A percentile compares a stretch with the other conserved stretches of the same genome.
These are phyloP conservation scores for Phaeophleospora eucalypticola DNA, from an alignment of 2,329 filamentous ascomycete species.

Conservation along the genomic window DNA sequence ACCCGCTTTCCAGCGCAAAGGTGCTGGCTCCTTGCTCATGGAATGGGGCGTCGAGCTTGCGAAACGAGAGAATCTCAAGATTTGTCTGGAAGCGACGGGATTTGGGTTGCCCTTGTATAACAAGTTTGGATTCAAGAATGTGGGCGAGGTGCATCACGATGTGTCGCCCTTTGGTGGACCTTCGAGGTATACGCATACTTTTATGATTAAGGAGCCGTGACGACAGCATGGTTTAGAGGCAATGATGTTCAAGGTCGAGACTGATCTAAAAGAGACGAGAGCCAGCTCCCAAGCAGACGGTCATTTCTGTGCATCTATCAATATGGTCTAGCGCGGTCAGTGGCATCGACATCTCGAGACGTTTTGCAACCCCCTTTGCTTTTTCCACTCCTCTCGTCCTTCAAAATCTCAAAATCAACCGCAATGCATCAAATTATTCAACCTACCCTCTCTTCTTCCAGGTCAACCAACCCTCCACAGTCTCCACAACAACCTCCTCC, in stretches of 20 bases:
- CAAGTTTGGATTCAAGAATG: not conserved
- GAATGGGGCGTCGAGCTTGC: slow-evolving; percentile 2
- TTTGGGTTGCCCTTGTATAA: slow-evolving; percentile 1
- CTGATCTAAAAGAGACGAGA: too few relatives aligned
- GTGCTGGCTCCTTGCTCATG: not conserved
- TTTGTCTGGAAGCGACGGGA: slow-evolving; percentile 1
- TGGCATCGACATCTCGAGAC: too few relatives aligned
- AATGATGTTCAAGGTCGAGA: too few relatives aligned
- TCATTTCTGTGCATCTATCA: too few relatives aligned
- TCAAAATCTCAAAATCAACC: too few relatives aligned
- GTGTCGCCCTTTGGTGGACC: slow-evolving; percentile 1
- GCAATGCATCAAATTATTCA: too few relatives aligned
- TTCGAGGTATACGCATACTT: not conserved
- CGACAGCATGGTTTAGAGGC: too few relatives aligned
- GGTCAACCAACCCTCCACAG: slow-evolving; percentile 14
- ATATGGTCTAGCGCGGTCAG: too few relatives aligned
- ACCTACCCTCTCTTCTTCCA: not conserved
- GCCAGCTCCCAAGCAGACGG: too few relatives aligned
- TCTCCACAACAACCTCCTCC: slow-evolving; percentile 16
- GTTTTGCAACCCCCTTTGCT: too few relatives aligned
- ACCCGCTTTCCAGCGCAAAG: not conserved
- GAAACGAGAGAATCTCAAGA: not conserved
- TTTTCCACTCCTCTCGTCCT: too few relatives aligned
- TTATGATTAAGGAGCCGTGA: slow-evolving; percentile 1
- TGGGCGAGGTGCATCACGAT: not conserved